phyloP scores from a whole-genome alignment of 2,329 filamentous ascomycete species.

The Periconia macrospinosa region DNA sequence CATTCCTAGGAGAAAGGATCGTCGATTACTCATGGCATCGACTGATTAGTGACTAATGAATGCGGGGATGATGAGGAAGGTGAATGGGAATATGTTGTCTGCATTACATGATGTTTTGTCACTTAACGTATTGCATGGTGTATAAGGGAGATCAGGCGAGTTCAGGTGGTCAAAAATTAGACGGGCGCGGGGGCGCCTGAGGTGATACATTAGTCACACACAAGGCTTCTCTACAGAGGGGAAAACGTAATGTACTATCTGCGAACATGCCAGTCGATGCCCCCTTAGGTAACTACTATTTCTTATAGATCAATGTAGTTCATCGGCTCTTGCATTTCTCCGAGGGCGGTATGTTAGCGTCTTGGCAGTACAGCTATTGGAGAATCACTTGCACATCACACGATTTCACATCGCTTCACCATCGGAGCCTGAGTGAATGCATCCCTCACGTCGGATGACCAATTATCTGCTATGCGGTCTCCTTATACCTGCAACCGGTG shows the following conservation, averaged over 20 bases:
- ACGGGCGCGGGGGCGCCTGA: too few species aligned
- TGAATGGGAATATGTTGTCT: too few species aligned
- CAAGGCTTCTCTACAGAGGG: too few species aligned
- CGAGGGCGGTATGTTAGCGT: constrained; percentile 8
- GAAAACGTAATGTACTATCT: background rate
- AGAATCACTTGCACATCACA: background rate
- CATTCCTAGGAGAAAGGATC: background rate
- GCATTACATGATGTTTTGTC: too few species aligned
- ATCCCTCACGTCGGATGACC: constrained; percentile 11
- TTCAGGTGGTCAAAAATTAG: too few species aligned
- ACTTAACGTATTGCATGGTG: background rate
- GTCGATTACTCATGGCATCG: background rate
- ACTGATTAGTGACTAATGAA: background rate
- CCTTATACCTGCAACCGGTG: constrained; percentile 47
- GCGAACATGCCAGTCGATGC: too few species aligned
- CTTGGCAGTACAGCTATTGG: constrained; percentile 21
- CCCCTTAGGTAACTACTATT: too few species aligned
- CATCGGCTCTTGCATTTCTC: background rate
- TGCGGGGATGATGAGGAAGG: too few species aligned
- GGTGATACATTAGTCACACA: too few species aligned
- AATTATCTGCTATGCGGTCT: constrained; percentile 37
- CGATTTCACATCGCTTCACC: constrained; percentile 10
- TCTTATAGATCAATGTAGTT: too few species aligned
- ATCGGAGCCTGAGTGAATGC: constrained; percentile 11
- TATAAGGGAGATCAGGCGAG: too few species aligned